Evolutionary conservation across 1,284 basidiomycete genomes (phyloP).

Genomic region (Malassezia arunalokei): DNA sequence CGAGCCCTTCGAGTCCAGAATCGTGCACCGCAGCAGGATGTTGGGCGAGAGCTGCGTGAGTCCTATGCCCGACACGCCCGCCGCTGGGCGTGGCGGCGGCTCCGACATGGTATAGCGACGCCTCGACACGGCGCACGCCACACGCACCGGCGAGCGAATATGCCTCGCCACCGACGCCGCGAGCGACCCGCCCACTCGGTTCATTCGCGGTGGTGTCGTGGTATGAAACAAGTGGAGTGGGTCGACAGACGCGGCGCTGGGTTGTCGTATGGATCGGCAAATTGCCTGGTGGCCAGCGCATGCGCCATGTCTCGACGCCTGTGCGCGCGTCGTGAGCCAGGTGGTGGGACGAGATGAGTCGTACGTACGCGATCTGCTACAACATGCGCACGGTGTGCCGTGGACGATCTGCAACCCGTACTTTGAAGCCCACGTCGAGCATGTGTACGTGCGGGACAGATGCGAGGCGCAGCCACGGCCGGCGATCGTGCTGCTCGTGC

Average conservation of each 20-base stretch:
- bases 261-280: no score
- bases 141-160: background rate
- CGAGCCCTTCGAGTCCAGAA: conserved; percentile 28
- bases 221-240: no score
- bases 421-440: conserved; percentile 4
- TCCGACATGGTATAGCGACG: background rate
- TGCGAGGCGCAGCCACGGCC: no score
- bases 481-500: no score
- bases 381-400: background rate
- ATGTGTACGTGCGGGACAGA: background rate
- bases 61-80: conserved; percentile 8
- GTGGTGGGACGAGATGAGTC: no score
- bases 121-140: background rate
- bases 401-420: conserved; percentile 10
- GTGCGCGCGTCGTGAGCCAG: no score
- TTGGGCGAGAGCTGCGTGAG: conserved; percentile 27
- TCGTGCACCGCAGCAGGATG: conserved; percentile 36
- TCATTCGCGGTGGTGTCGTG: background rate
- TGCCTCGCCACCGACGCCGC: background rate
- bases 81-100: background rate
- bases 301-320: no score
- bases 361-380: no score
- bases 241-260: no score
- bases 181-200: background rate
- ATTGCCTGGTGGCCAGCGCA: no score